Conservation (phyloP, 495 filamentous ascomycete species). For the Talaromyces thailandensis region DNA sequence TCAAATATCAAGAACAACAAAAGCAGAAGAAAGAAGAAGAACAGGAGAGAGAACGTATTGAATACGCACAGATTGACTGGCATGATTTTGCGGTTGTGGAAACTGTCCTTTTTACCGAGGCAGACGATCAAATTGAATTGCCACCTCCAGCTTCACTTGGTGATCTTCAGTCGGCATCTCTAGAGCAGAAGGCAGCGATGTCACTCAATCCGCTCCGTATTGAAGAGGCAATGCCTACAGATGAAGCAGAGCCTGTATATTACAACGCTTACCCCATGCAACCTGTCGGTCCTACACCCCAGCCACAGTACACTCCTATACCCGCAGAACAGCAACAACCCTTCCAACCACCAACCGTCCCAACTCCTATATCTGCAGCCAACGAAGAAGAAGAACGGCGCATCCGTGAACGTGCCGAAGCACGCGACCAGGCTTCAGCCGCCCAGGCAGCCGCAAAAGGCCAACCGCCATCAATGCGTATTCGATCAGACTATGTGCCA, state of each 20-base stretch:
- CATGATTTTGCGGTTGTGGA: slow-evolving; percentile 96
- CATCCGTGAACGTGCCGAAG: slow-evolving; percentile 59
- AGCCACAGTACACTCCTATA: slow-evolving; percentile 27
- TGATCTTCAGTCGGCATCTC: slow-evolving; percentile 84
- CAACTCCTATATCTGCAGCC: slow-evolving; percentile 10
- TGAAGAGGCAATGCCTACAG: slow-evolving; percentile 90
- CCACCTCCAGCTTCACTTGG: slow-evolving; percentile 82
- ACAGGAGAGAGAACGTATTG: slow-evolving; percentile 71
- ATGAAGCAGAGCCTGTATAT: slow-evolving; percentile 51
- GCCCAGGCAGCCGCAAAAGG: slow-evolving; percentile 58
- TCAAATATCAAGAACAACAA: slow-evolving; percentile 74
- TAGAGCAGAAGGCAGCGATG: slow-evolving; percentile 89
- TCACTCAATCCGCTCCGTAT: slow-evolving; percentile 79
- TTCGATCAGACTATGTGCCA: slow-evolving; percentile 85
- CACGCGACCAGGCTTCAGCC: slow-evolving; percentile 63
- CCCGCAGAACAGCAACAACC: slow-evolving; percentile 26
- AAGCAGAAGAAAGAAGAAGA: slow-evolving; percentile 85
- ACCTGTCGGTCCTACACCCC: slow-evolving; percentile 20
- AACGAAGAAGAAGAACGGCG: slow-evolving; percentile 60
- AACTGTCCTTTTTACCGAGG: slow-evolving; percentile 87
- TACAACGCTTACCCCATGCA: slow-evolving; percentile 41
- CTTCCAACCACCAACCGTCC: slow-evolving; percentile 18
- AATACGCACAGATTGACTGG: slow-evolving; percentile 94
- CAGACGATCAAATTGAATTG: slow-evolving; percentile 76
- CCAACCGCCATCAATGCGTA: slow-evolving; percentile 65